These are phyloP conservation scores for Lantana camara DNA, from an alignment of 257 asterid genomes.

Conservation along the genomic window DNA sequence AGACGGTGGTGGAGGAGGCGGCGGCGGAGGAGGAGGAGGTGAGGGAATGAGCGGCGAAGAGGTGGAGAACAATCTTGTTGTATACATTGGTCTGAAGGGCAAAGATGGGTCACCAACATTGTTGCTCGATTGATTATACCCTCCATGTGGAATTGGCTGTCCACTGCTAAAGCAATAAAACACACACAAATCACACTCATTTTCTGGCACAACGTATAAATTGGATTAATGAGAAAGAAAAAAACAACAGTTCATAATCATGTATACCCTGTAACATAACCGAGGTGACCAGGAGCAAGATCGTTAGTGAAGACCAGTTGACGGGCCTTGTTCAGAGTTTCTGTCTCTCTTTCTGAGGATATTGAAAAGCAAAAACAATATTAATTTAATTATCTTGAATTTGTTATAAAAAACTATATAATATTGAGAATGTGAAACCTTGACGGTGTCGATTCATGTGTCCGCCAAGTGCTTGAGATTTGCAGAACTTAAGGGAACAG, in stretches of 20 bases:
- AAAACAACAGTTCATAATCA: neutral
- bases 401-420: too few species aligned
- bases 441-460: conserved; percentile 99
- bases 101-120: conserved; percentile 42
- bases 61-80: conserved; percentile 51
- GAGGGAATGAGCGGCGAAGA: conserved; percentile 40
- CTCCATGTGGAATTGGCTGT: conserved; percentile 58
- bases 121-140: conserved; percentile 42
- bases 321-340: conserved; percentile 91
- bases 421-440: conserved; percentile 41
- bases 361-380: too few species aligned
- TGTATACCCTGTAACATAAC: conserved; percentile 54
- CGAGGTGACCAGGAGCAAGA: conserved; percentile 59
- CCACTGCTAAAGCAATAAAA: conserved; percentile 37
- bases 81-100: conserved; percentile 58
- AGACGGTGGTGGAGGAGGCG: conserved; percentile 29
- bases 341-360: conserved; percentile 86
- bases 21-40: conserved; percentile 27
- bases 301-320: conserved; percentile 85
- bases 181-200: neutral
- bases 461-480: conserved; percentile 99
- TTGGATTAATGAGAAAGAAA: neutral
- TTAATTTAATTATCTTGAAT: too few species aligned
- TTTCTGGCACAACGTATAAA: neutral
- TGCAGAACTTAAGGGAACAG: conserved; percentile 98